phyloP scores from a whole-genome alignment of 257 asterid genomes.

The Cruciata laevipes region DNA sequence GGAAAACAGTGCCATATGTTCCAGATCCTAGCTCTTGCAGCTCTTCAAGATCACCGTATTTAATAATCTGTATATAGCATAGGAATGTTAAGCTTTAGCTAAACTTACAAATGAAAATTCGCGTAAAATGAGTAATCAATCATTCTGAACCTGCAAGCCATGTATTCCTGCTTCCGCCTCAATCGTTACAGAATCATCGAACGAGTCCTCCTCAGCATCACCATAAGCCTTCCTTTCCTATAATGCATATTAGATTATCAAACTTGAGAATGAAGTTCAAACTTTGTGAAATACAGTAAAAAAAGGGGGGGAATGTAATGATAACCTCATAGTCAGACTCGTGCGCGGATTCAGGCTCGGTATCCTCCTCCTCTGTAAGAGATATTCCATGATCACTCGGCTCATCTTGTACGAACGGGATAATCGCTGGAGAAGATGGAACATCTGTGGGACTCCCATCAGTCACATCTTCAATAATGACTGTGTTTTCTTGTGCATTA shows the following conservation, averaged over 20 bases:
- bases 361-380: slow-evolving; percentile 40
- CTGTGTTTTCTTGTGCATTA: slow-evolving; percentile 19
- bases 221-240: slow-evolving; percentile 43
- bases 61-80: slow-evolving; percentile 28
- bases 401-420: slow-evolving; percentile 33
- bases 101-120: neutral
- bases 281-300: slow-evolving; percentile 10
- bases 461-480: slow-evolving; percentile 45
- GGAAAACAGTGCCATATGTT: slow-evolving; percentile 45
- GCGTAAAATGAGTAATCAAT: neutral
- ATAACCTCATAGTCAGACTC: slow-evolving; percentile 36
- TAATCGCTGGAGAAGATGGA: slow-evolving; percentile 20
- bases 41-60: slow-evolving; percentile 38
- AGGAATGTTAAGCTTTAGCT: slow-evolving; percentile 10
- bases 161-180: slow-evolving; percentile 70
- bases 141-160: slow-evolving; percentile 63
- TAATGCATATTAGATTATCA: slow-evolving; percentile 11
- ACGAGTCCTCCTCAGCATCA: slow-evolving; percentile 29
- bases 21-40: slow-evolving; percentile 46
- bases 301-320: neutral
- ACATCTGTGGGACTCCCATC: slow-evolving; percentile 26
- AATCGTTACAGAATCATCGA: slow-evolving; percentile 49
- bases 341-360: slow-evolving; percentile 33
- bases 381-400: slow-evolving; percentile 30
- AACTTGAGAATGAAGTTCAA: slow-evolving; percentile 7